Base-by-base conservation (phyloP, 164 flowering plant species). In the Vitis riparia region DNA sequence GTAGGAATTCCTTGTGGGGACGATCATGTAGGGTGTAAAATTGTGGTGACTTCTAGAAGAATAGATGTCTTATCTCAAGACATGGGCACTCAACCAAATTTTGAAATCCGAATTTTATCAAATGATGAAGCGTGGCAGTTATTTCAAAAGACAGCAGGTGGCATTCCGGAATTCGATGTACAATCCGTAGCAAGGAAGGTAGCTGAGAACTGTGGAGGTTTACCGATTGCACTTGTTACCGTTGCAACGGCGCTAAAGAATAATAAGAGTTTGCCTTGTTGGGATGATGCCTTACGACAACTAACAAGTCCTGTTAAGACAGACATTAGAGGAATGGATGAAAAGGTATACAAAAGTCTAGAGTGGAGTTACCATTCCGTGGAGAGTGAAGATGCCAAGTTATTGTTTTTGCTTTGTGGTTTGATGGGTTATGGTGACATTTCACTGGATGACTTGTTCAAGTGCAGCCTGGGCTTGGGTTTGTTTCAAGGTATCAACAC, bases 241-340 rank as follows among this genome's bases (percentile, higher is more conserved):
- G 19, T 66, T 0, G 75, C 27, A 23, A 51, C 0, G 49, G 68
- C 75, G 3, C 16, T 68, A 14, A 27, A 49, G 30, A 9, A 50
- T 29, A 63, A 9, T 29, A 63, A 9, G 23, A 23, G 23, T 17
- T 5, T 11, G 6, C 37, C 17, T 23, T 23, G 0, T 10, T 67
- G 76, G 76, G 62, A 67, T 0, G 71, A 73, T 67, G 71, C 67
- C 4, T 19, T 67, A 2, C 11, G 11, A 3, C 55, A 55, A 52
- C 47, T 73, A 16, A 60, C 11, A 37, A 12, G 2, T 23, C 9
- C 63, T 55, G 9, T 48, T 11, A 55, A 29, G 27, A 37, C 11
- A 47, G 7, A 19, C 15, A 63, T 58, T 11, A 2, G 1, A 30
- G 51, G n/a, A 62, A 23, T 23, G 27, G 27, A 23, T 23, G 27